Evolutionary conservation across 139 green algal species (phyloP).

Genomic region (Volvox reticuliferus): DNA sequence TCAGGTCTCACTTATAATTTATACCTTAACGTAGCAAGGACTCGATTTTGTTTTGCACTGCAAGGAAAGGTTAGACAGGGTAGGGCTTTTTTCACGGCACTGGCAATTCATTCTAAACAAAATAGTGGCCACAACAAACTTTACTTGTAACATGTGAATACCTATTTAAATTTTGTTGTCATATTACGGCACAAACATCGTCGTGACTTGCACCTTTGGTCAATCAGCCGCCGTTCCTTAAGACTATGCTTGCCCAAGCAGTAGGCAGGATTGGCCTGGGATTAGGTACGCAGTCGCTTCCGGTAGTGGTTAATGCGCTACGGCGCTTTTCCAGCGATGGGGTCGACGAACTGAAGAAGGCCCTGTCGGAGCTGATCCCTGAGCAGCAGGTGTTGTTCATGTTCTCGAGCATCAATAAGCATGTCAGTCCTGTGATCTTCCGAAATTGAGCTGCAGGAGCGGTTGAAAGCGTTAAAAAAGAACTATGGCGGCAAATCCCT

Average conservation of each 20-base stretch:
- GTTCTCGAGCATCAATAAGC: background rate
- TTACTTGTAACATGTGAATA: no score
- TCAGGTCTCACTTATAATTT: no score
- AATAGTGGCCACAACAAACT: no score
- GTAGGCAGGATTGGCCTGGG: background rate
- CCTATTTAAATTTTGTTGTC: background rate
- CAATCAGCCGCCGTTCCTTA: conserved; percentile 25
- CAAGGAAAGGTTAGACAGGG: no score
- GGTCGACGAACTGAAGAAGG: conserved; percentile 64
- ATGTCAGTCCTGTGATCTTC: no score
- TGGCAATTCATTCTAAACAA: no score
- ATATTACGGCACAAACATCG: background rate
- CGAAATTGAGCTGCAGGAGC: conserved; percentile 68
- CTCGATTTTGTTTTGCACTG: no score
- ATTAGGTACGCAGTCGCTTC: background rate
- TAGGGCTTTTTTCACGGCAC: no score
- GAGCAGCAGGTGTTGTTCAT: conserved; percentile 69
- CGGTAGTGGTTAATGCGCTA: background rate
- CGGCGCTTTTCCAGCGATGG: background rate
- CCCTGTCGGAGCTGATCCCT: conserved; percentile 77
- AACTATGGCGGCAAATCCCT: conserved; percentile 79
- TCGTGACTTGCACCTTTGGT: background rate
- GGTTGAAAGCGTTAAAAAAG: conserved; percentile 91
- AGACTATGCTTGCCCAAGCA: conserved; percentile 23
- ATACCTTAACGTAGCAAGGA: no score